Evolutionary conservation across 257 asterid species (phyloP), one percentile per base, ranked within the genome.

Genomic region (Solanum clarkiae): DNA sequence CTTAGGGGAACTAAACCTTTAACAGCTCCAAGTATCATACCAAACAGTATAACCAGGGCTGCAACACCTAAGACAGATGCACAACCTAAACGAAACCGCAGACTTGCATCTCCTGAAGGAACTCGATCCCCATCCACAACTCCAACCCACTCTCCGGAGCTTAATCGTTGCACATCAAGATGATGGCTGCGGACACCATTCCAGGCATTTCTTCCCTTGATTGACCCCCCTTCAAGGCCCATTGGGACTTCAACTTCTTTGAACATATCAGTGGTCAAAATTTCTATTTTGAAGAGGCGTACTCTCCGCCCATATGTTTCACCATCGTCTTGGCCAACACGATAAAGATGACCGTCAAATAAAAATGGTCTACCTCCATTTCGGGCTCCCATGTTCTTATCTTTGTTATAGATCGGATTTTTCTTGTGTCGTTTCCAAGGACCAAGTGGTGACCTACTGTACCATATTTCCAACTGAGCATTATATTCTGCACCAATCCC

Each of bases 291-390:
- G 89, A 97, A 97, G 65, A 94, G 87, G 16, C 98, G 98, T 86
- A 89, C 81, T 18, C 89, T 85, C 42, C 88, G 94, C 55, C 98
- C 98, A 6, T 95, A 95, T 9, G 98, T 93, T 45, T 89, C 92
- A 2, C 98, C 98, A 62, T 95, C 93, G 89, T 95, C 99, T 89
- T 97, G 98, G 71, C 98, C 99, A 2, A 92, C 80, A 16, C 99
- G 98, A 74, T 95, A 97, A 55, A 97, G 94, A 84, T 89, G 74
- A 70, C 96, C 97, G 0, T 92, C 66, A n/a, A 92, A 90, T 57
- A 89, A 71, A 47, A 95, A 94, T 11, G 99, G 99, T 85, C 99
- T 88, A 47, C 99, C 99, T 65, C 99, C 99, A 49, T 95, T 97
- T 26, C 98, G 94, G 75, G 99, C 98, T 75, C 98, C 99, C 87